Percentiles rank a stretch among this genome's conserved stretches.
Conservation (phyloP, 805 yeast genomes). For the Schwanniomyces vanrijiae region DNA sequence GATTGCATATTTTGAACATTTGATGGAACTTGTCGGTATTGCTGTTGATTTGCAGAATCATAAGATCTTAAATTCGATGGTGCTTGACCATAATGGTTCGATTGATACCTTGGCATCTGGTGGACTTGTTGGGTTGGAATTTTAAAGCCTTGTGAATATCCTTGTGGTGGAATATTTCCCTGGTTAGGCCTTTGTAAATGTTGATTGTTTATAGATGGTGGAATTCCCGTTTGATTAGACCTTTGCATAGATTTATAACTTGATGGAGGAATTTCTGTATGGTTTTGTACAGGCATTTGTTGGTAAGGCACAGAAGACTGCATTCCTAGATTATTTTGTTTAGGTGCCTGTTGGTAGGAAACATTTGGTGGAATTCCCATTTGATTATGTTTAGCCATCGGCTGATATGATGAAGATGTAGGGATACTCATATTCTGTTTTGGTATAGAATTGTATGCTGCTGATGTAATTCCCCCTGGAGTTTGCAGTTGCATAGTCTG, state of each 20-base stretch:
- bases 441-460: constrained; percentile 1
- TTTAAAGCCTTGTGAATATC: constrained; percentile 7
- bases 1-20: constrained; percentile 5
- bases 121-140: constrained; percentile 2
- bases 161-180: constrained; percentile 4
- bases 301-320: not conserved
- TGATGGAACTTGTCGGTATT: not conserved
- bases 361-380: constrained; percentile 1
- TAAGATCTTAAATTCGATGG: not conserved
- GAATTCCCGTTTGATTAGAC: constrained; percentile 10
- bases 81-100: not conserved
- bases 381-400: not conserved
- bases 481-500: not conserved
- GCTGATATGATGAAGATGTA: constrained; percentile 4
- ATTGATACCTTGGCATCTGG: not conserved
- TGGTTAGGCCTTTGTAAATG: not conserved
- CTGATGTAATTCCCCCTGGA: constrained; percentile 8
- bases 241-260: constrained; percentile 4
- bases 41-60: constrained; percentile 9
- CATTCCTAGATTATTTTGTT: constrained; percentile 3
- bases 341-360: constrained; percentile 9
- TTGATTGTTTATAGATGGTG: constrained; percentile 5
- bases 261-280: constrained; percentile 3
- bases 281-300: not conserved
- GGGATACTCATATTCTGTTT: constrained; percentile 3